Base-by-base conservation (phyloP, 148 eudicot species). In the Nepenthes mirabilis region DNA sequence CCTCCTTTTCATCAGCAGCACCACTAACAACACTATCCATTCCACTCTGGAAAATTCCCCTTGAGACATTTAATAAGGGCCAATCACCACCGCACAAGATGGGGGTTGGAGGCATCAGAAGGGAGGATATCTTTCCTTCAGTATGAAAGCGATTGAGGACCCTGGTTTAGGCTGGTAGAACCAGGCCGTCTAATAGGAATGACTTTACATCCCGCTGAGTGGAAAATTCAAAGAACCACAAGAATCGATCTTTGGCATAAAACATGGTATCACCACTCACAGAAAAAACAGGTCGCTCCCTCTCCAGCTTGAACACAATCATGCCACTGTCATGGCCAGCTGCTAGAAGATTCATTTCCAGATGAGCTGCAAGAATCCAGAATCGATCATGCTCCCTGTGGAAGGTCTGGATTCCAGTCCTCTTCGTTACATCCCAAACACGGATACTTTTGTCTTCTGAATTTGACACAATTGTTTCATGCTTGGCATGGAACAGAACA, bases 391-490 rank as follows among this genome's bases (percentile, higher is more conserved):
- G 90, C 75, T 87, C 95, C 56, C 95, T 65, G 9, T 90, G 87
- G 68, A 89, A 89, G 67, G 94, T 89, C 65, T 89, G 94, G 56
- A 89, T 72, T 59, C 82, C 90, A 34, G 90, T 89, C 37, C 94
- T 75, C 59, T 89, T 89, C 47, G 90, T 86, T 34, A 69, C 87
- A 79, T 86, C 94, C 94, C 96, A 88, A 40, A 88, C 93, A 52
- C 96, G 88, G 58, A 88, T 85, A 71, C 96, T 85, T 73, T 86
- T 88, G 79, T 85, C 96, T 67, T 88, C 96, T 35, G 96, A 88
- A 66, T 88, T 88, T 23, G 96, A 88, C 59, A 88, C 82, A 59
- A 88, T 88, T n/a, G 85, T 83, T 60, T 88, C 96, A 64, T 85
- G 96, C 70, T 79, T 88, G 62, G 93, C 84, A 72, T 88, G 91